phyloP scores from a whole-genome alignment of 179 eudicot genomes.

The Silene noctiflora region DNA sequence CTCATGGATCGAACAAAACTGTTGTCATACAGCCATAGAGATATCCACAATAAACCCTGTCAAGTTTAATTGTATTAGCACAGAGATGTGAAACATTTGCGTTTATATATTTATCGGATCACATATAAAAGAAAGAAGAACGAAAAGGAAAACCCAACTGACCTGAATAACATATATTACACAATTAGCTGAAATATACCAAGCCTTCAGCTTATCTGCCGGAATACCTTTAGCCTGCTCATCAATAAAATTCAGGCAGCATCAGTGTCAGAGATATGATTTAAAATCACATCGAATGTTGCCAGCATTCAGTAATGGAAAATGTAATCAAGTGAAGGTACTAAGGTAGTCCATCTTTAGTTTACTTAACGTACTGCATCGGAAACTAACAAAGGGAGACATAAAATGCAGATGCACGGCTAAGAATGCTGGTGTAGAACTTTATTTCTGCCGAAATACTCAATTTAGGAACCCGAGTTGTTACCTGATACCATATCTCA shows the following conservation, averaged over 20 bases:
- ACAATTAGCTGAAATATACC: conserved; percentile 56
- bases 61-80: neutral
- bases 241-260: conserved; percentile 16
- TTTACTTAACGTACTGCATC: no score
- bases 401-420: no score
- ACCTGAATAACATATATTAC: conserved; percentile 77
- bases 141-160: neutral
- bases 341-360: no score
- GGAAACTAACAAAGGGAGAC: no score
- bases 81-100: no score
- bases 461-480: no score
- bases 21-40: conserved; percentile 63
- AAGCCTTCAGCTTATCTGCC: conserved; percentile 61
- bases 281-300: conserved; percentile 5
- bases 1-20: conserved; percentile 46
- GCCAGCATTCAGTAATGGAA: neutral
- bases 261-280: neutral
- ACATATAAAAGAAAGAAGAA: neutral
- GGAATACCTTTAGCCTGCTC: conserved; percentile 84
- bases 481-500: conserved; percentile 85
- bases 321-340: neutral
- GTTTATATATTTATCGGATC: no score
- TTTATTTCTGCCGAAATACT: no score
- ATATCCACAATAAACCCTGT: conserved; percentile 78
- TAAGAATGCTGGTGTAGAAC: no score